These are phyloP conservation scores for Neonectria punicea DNA, from an alignment of 2,329 filamentous ascomycete species.

Conservation along the genomic window DNA sequence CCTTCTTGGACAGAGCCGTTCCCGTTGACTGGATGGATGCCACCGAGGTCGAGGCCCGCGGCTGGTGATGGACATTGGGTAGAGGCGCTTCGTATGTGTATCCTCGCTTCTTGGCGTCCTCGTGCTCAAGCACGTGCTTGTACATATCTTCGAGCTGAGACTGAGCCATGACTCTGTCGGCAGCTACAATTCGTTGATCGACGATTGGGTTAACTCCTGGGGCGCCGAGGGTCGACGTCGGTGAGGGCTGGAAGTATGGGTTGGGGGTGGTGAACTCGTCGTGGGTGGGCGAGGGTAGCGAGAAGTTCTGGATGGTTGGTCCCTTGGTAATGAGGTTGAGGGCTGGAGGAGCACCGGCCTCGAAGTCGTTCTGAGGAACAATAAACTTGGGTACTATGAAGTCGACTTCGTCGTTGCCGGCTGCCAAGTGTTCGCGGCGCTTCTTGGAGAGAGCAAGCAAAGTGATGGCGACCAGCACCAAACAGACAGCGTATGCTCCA, in stretches of 20 bases:
- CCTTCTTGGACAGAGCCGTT: conserved; percentile 55
- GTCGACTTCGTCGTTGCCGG: conserved; percentile 64
- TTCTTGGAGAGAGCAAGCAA: conserved; percentile 70
- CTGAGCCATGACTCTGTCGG: conserved; percentile 79
- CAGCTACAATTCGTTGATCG: conserved; percentile 79
- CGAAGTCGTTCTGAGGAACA: conserved; percentile 37
- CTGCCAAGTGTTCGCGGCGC: conserved; percentile 62
- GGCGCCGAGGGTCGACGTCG: conserved; percentile 57
- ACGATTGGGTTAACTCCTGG: conserved; percentile 76
- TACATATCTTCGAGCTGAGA: conserved; percentile 91
- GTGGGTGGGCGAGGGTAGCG: conserved; percentile 55
- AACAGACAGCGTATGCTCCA: conserved; percentile 81
- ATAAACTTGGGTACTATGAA: conserved; percentile 47
- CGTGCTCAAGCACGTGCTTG: conserved; percentile 90
- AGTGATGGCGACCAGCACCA: conserved; percentile 76
- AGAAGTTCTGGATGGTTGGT: conserved; percentile 58
- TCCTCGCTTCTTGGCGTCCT: conserved; percentile 72
- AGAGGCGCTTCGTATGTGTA: conserved; percentile 57
- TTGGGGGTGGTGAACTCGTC: conserved; percentile 44
- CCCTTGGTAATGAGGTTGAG: conserved; percentile 35
- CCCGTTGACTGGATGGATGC: conserved; percentile 43
- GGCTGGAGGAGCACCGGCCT: conserved; percentile 16
- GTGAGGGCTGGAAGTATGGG: conserved; percentile 60
- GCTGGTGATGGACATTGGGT: conserved; percentile 41
- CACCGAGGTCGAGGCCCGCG: conserved; percentile 33